Conservation (phyloP, 2,329 filamentous ascomycete genomes). For the Aureobasidium subglaciale region DNA sequence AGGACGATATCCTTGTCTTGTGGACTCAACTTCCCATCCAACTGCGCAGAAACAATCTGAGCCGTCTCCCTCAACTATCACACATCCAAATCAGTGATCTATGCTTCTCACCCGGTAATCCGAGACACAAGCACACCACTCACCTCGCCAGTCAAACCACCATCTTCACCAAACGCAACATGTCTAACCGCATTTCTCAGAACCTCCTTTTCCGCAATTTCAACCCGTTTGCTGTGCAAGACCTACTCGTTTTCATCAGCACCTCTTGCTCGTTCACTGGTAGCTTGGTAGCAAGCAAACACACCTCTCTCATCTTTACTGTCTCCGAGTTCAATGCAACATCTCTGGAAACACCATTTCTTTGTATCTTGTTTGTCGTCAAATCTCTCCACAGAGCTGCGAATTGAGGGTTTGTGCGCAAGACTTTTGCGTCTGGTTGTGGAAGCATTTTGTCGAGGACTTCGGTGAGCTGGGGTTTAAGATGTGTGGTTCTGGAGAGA, state of each 20-base stretch:
- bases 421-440: conserved; percentile 33
- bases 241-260: too few relatives aligned
- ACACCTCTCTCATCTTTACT: conserved; percentile 37
- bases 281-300: too few relatives aligned
- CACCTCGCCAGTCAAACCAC: conserved; percentile 34
- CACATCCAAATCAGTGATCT: too few relatives aligned
- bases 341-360: conserved; percentile 35
- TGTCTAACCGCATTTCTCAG: conserved; percentile 24
- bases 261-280: too few relatives aligned
- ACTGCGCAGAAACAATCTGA: conserved; percentile 35
- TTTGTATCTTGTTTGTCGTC: conserved; percentile 35
- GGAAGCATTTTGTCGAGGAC: conserved; percentile 35
- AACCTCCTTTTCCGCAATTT: neutral
- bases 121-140: neutral
- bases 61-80: conserved; percentile 35
- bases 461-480: neutral
- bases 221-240: neutral
- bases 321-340: conserved; percentile 22
- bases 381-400: conserved; percentile 40
- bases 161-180: conserved; percentile 28
- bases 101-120: too few relatives aligned
- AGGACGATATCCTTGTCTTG: conserved; percentile 34
- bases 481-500: too few relatives aligned
- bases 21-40: conserved; percentile 30
- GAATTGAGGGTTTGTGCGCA: conserved; percentile 38